Evolutionary conservation across 2,329 filamentous ascomycete species (phyloP), one percentile per base, ranked within the genome.

Genomic region (Diplodia mutila): DNA sequence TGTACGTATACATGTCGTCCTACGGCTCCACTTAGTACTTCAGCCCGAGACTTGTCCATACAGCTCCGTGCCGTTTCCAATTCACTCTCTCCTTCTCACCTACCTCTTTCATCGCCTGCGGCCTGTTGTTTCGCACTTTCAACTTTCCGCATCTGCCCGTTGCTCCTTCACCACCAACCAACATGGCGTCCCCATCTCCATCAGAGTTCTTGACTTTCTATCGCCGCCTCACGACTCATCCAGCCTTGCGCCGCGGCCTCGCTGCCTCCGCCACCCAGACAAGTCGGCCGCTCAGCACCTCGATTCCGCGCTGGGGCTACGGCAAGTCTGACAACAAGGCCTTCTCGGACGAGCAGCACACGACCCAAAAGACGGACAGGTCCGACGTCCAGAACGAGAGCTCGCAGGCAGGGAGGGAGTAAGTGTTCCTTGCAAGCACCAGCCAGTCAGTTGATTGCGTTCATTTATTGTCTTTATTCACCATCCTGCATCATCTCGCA

Each of bases 141-240:
- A 59, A 23, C 49, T 37, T 39, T 39, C 29, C 54, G 14, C 39
- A 25, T 42, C 54, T 27, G n/a, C 23, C n/a, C 32, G 34, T 8
- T 57, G 18, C 59, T 23, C 48, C 37, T 32, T 5, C 61, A 29
- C 18, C 64, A 57, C 29, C 46, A 65, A n/a, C 65, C n/a, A 74
- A 23, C 37, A 78, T 78, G 77, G 66, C 72, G 27, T 52, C 72
- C 61, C 71, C 75, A n/a, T 77, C 77, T 29, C 75, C 78, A 12
- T 77, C 78, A 34, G 75, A 79, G 66, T 78, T 80, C 74, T 73
- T 79, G 23, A 78, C 75, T 63, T 78, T 79, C 73, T 78, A 76
- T 75, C 77, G 78, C 66, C 73, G 71, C 51, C 57, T 72, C 32
- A 70, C 72, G 49, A 70, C 55, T 18, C 68, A 53, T 54, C 51